Evolutionary conservation across 2,329 filamentous ascomycete species (phyloP).

Genomic region (Epichloe scottii): DNA sequence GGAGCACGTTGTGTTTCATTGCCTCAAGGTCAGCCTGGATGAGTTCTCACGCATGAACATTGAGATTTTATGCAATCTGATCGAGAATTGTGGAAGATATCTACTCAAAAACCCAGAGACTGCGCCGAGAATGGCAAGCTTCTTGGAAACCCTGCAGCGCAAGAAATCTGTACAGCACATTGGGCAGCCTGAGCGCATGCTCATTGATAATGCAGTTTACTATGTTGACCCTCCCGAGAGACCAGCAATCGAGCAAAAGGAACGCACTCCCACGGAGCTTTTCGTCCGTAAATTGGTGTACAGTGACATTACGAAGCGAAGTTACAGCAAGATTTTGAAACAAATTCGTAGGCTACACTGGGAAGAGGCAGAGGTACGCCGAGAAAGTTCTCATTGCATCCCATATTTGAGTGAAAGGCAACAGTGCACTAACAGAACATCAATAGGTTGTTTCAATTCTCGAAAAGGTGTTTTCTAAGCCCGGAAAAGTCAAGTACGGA

Average conservation of each 20-base stretch:
- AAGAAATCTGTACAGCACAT: slow-evolving; percentile 95
- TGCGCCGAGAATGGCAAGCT: slow-evolving; percentile 81
- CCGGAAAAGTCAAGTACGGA: slow-evolving; percentile 93
- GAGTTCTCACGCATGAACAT: slow-evolving; percentile 99
- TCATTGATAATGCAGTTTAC: slow-evolving; percentile 96
- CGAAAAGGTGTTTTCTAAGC: slow-evolving; percentile 89
- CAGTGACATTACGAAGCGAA: slow-evolving; percentile 84
- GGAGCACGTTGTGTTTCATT: slow-evolving; percentile 97
- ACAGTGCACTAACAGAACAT: slow-evolving; percentile 1
- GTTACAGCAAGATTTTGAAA: slow-evolving; percentile 86
- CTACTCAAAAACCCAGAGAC: slow-evolving; percentile 87
- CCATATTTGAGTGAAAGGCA: background rate
- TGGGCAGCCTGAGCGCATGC: slow-evolving; percentile 91
- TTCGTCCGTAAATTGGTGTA: slow-evolving; percentile 92
- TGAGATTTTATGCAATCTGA: slow-evolving; percentile 89
- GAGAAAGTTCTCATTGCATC: background rate
- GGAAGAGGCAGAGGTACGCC: slow-evolving; percentile 71
- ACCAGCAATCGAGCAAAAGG: slow-evolving; percentile 91
- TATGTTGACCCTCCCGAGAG: slow-evolving; percentile 93
- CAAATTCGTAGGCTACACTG: slow-evolving; percentile 92
- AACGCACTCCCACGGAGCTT: slow-evolving; percentile 82
- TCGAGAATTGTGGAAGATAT: slow-evolving; percentile 95
- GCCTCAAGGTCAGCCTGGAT: slow-evolving; percentile 90
- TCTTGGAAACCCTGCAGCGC: slow-evolving; percentile 85
- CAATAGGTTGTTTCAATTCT: slow-evolving; percentile 57